Conservation (phyloP, 176 grass and related monocot species). For the Ananas comosus region DNA sequence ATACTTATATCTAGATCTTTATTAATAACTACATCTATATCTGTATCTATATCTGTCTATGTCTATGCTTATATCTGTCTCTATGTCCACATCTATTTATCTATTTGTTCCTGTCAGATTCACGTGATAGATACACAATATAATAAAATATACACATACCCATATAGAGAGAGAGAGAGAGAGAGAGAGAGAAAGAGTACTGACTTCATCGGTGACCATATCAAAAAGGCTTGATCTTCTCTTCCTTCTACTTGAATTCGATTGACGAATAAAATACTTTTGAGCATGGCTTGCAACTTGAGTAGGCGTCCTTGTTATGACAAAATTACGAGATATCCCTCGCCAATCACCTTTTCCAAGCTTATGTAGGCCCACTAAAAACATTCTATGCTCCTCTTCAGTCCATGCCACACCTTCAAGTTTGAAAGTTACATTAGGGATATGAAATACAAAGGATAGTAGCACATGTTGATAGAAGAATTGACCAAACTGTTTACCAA, state of each 20-base stretch:
- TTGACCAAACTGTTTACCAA: not conserved
- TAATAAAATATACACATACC: too few species aligned
- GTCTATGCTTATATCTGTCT: too few species aligned
- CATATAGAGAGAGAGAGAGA: not conserved
- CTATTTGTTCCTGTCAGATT: too few species aligned
- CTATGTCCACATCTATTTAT: too few species aligned
- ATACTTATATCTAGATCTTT: too few species aligned
- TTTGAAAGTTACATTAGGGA: slow-evolving; percentile 1
- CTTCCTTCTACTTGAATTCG: slow-evolving; percentile 42
- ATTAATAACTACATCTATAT: too few species aligned
- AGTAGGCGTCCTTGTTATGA: slow-evolving; percentile 53
- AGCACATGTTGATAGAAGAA: not conserved
- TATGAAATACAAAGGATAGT: not conserved
- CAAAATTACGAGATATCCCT: slow-evolving; percentile 49
- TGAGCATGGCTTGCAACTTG: slow-evolving; percentile 74
- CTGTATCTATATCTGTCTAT: too few species aligned
- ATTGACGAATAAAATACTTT: slow-evolving; percentile 62
- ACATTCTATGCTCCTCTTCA: slow-evolving; percentile 63
- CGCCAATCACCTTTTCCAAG: slow-evolving; percentile 72
- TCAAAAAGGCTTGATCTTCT: slow-evolving; percentile 66
- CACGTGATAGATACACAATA: too few species aligned
- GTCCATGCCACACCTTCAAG: slow-evolving; percentile 53
- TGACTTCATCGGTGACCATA: slow-evolving; percentile 43
- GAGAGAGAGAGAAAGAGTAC: slow-evolving; percentile 17
- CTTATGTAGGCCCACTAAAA: slow-evolving; percentile 44